Evolutionary conservation across 2,329 filamentous ascomycete species (phyloP).

Genomic region (Fusarium torulosum): DNA sequence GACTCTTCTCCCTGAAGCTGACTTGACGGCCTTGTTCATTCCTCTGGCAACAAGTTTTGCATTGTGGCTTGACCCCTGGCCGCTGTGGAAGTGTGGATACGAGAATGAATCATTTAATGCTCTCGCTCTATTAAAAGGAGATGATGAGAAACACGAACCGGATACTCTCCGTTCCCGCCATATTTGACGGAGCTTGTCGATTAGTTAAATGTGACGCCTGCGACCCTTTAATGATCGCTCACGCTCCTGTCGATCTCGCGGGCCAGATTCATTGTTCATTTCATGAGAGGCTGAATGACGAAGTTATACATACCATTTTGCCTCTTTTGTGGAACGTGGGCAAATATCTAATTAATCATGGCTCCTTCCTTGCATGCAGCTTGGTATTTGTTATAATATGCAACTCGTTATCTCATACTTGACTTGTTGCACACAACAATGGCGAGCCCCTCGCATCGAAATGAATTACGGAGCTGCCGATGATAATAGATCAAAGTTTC

Average conservation of each 20-base stretch:
- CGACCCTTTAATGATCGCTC: constrained; percentile 25
- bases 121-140: constrained; percentile 13
- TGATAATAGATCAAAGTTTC: constrained; percentile 9
- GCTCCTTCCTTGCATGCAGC: constrained; percentile 18
- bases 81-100: constrained; percentile 19
- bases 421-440: neutral
- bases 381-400: constrained; percentile 9
- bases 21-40: constrained; percentile 15
- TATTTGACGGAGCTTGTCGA: constrained; percentile 10
- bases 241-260: constrained; percentile 45
- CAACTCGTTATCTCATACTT: constrained; percentile 6
- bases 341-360: constrained; percentile 4
- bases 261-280: constrained; percentile 25
- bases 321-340: constrained; percentile 21
- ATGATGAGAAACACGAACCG: constrained; percentile 4
- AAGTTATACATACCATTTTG: constrained; percentile 22
- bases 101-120: constrained; percentile 31
- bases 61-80: constrained; percentile 22
- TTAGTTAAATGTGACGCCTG: constrained; percentile 9
- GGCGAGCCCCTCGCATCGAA: constrained; percentile 7
- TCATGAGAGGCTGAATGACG: constrained; percentile 20
- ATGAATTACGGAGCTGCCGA: constrained; percentile 24
- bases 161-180: constrained; percentile 1
- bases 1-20: constrained; percentile 21
- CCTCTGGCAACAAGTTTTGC: constrained; percentile 18